Conservation (phyloP, 176 grass and related monocot genomes). For the Aegilops umbellulata region DNA sequence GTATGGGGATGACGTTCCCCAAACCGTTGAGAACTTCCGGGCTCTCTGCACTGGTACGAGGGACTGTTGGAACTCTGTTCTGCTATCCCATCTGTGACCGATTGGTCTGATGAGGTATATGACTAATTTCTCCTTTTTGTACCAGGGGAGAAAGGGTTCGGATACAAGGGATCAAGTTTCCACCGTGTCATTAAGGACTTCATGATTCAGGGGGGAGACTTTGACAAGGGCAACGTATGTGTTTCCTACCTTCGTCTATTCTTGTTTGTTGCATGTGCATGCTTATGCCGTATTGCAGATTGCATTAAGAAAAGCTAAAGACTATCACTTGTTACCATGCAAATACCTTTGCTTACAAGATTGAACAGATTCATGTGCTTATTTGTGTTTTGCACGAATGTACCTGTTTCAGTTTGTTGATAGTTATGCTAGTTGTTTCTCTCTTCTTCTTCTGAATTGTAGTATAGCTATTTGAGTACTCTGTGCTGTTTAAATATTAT, state of each 20-base stretch:
- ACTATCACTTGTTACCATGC: not conserved
- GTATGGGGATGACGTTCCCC: slow-evolving; percentile 84
- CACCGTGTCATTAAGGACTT: slow-evolving; percentile 93
- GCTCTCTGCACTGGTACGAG: slow-evolving; percentile 77
- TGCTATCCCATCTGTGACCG: not conserved
- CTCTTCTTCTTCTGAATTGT: not conserved
- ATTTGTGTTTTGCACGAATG: not conserved
- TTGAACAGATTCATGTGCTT: not conserved
- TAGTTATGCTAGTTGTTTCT: not conserved
- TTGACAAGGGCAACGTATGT: slow-evolving; percentile 92
- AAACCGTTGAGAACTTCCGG: slow-evolving; percentile 86
- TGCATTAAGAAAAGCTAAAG: not conserved
- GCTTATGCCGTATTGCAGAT: not conserved
- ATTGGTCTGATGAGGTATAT: not conserved
- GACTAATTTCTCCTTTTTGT: not conserved
- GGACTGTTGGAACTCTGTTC: not conserved
- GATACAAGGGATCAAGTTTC: slow-evolving; percentile 85
- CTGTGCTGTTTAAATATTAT: slow-evolving; percentile 13
- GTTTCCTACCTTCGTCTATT: not conserved
- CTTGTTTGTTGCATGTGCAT: not conserved
- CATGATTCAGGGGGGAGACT: slow-evolving; percentile 99
- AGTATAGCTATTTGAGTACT: slow-evolving; percentile 6
- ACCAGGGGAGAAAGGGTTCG: slow-evolving; percentile 89
- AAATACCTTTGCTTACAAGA: slow-evolving; percentile 3
- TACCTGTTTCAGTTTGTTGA: not conserved